These are phyloP conservation scores for Sphaerosporella brunnea DNA, from an alignment of 495 filamentous ascomycete genomes.

Conservation along the genomic window DNA sequence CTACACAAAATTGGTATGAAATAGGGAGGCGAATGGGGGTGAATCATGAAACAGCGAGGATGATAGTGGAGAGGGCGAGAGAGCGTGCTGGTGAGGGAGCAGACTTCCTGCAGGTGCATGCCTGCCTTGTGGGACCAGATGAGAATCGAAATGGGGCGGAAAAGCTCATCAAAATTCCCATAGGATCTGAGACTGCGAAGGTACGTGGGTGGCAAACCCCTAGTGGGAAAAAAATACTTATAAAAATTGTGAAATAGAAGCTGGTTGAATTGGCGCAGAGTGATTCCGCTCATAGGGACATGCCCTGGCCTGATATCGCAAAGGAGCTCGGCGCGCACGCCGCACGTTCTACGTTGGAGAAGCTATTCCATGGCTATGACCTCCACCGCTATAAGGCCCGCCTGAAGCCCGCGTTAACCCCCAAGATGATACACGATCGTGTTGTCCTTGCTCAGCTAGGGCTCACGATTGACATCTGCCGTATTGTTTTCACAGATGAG, in stretches of 20 bases:
- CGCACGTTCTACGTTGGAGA: background rate
- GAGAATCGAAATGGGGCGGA: too few species aligned
- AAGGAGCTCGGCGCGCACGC: background rate
- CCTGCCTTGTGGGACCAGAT: background rate
- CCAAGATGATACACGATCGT: background rate
- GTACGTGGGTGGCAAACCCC: background rate
- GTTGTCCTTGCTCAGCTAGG: background rate
- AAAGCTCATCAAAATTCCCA: too few species aligned
- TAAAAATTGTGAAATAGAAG: background rate
- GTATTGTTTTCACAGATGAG: conserved; percentile 6
- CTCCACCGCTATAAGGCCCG: background rate
- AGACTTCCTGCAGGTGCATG: background rate
- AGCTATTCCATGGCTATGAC: background rate
- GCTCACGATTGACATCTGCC: background rate
- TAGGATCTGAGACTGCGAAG: too few species aligned
- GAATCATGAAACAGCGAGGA: conserved; percentile 19
- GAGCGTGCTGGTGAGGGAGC: conserved; percentile 1
- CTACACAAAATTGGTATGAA: conserved; percentile 19
- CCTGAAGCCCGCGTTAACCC: background rate
- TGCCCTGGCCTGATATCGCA: conserved; percentile 1
- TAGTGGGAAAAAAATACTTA: background rate
- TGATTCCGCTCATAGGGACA: background rate
- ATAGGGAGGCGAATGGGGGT: conserved; percentile 15
- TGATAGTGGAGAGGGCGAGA: conserved; percentile 20
- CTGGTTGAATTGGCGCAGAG: background rate